phyloP scores from a whole-genome alignment of 2,329 filamentous ascomycete genomes.

The Fusarium sp. region DNA sequence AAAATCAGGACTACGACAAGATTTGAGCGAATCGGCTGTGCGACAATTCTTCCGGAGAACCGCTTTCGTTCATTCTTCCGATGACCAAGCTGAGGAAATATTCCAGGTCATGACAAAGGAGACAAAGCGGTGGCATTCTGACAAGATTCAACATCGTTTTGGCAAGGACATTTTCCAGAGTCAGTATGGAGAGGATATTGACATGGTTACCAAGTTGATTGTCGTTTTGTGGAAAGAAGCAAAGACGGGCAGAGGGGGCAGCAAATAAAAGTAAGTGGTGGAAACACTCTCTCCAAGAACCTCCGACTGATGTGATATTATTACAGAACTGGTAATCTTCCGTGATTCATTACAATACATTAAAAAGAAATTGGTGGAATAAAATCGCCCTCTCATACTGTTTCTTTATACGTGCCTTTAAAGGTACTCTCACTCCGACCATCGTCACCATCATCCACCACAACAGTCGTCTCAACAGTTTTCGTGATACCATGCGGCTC shows the following conservation, averaged over 20 bases:
- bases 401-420: not conserved
- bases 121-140: not conserved
- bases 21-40: not conserved
- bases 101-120: not conserved
- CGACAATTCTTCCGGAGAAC: not conserved
- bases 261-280: not conserved
- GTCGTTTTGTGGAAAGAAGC: not conserved
- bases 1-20: not conserved
- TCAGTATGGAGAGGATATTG: not conserved
- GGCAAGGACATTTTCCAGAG: not conserved
- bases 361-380: not conserved
- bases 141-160: not conserved
- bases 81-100: not conserved
- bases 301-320: not conserved
- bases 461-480: constrained; percentile 30
- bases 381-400: not conserved
- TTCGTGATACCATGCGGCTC: constrained; percentile 29
- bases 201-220: not conserved
- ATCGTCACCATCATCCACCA: constrained; percentile 18
- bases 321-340: not conserved
- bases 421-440: constrained; percentile 9
- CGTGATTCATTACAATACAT: not conserved
- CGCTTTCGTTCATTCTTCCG: not conserved
- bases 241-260: not conserved
- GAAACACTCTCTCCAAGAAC: not conserved